Conservation (phyloP, 257 asterid species). For the Echites panduratus region DNA sequence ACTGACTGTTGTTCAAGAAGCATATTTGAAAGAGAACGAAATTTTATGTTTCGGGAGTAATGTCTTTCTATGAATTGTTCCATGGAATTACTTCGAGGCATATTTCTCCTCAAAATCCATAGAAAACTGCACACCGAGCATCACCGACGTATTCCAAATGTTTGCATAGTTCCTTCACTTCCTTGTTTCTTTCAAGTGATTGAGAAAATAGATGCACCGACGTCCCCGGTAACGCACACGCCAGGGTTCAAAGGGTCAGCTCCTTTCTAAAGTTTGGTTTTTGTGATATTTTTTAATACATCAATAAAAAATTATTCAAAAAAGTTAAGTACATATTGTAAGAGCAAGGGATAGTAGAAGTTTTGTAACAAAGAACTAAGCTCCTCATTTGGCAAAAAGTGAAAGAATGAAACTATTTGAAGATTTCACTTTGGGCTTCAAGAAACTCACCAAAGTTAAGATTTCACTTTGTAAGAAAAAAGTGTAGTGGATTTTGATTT, state of each 20-base stretch:
- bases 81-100: conserved; percentile 8
- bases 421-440: not conserved
- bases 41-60: too few species aligned
- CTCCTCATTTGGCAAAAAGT: not conserved
- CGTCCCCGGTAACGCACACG: not conserved
- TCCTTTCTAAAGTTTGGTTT: too few species aligned
- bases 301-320: too few species aligned
- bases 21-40: not conserved
- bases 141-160: not conserved
- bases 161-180: not conserved
- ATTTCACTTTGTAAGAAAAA: too few species aligned
- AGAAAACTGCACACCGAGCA: conserved; percentile 8
- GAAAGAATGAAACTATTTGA: not conserved
- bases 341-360: too few species aligned
- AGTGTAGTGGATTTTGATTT: not conserved
- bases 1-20: not conserved
- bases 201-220: not conserved
- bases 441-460: too few species aligned
- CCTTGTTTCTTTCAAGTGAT: not conserved
- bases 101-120: not conserved
- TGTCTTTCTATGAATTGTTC: not conserved
- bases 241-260: conserved; percentile 9
- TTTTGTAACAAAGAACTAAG: too few species aligned
- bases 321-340: too few species aligned
- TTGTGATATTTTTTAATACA: too few species aligned